Conservation (phyloP, 202 grass and related monocot species). For the Bolboschoenoplectus hybrid region DNA sequence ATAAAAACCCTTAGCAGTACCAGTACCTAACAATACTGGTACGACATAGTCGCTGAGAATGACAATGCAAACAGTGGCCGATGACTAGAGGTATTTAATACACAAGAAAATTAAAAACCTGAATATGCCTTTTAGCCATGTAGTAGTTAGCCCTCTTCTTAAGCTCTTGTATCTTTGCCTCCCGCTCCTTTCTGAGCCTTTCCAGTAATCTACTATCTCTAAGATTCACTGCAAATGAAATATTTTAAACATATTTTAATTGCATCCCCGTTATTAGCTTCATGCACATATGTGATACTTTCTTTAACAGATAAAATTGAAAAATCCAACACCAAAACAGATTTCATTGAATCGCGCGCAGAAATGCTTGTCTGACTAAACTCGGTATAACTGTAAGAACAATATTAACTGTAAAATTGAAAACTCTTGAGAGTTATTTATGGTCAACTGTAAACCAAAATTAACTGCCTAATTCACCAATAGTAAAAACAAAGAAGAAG, state of each 20-base stretch:
- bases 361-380: background rate
- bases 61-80: background rate
- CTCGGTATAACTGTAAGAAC: background rate
- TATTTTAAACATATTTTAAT: background rate
- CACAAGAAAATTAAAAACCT: conserved; percentile 37
- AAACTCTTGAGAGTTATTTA: background rate
- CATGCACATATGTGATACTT: background rate
- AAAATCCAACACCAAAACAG: background rate
- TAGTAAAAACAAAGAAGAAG: background rate
- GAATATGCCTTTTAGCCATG: conserved; percentile 31
- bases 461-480: conserved; percentile 13
- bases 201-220: conserved; percentile 52
- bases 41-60: background rate
- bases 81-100: background rate
- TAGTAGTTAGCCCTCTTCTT: conserved; percentile 18
- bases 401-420: conserved; percentile 4
- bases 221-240: conserved; percentile 45
- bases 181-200: conserved; percentile 47
- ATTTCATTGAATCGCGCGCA: background rate
- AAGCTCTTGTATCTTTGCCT: conserved; percentile 21
- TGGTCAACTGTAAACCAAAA: background rate
- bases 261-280: background rate
- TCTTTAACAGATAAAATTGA: background rate
- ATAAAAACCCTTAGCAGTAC: background rate
- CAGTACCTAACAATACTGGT: background rate